Evolutionary conservation across 2,329 filamentous ascomycete genomes (phyloP), one percentile per base, ranked within the genome.

Genomic region (Myriosclerotinia curreyana): DNA sequence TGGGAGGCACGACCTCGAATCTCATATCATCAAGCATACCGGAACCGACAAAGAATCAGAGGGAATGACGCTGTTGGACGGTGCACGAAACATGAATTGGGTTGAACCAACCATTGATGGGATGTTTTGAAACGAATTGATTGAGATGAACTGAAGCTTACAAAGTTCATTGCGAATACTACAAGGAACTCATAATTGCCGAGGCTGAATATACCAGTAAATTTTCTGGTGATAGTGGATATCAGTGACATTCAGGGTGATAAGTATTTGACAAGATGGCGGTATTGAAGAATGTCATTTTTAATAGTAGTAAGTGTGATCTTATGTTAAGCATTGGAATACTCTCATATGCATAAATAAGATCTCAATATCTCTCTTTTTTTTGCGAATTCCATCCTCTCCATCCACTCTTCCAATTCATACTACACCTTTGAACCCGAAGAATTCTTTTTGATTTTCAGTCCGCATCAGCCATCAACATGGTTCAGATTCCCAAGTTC

Each of bases 401-500:
- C 20, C 17, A 48, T 49, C 51, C 7, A 49, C 22, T 22, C 40
- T 56, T 56, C 40, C 25, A 46, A 11, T n/a, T 46, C 42, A n/a
- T 12, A n/a, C 11, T 49, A 31, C 5, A n/a, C 22, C 22, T 15
- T 11, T 44, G 17, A 6, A 38, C n/a, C 22, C 15, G 4, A 49
- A n/a, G 8, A 11, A 56, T n/a, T 15, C 8, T 17, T 48, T 40
- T 15, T 7, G 22, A 25, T 62, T 46, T 31, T 22, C 14, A 7
- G 9, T 36, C 5, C 20, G 38, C 1, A 36, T 20, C 34, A 22
- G 15, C 31, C n/a, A 22, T 40, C 62, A 62, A 48, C 3, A 64
- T 56, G 50, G 64, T 55, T 58, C 44, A 65, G 36, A 46, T 62
- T n/a, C 52, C 40, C 5, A 65, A 59, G 15, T 20, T 60, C 5